A percentile compares a stretch with the other conserved stretches of the same genome.
These are phyloP conservation scores for Madurella mycetomatis DNA, from an alignment of 2,329 filamentous ascomycete genomes.

Conservation along the genomic window DNA sequence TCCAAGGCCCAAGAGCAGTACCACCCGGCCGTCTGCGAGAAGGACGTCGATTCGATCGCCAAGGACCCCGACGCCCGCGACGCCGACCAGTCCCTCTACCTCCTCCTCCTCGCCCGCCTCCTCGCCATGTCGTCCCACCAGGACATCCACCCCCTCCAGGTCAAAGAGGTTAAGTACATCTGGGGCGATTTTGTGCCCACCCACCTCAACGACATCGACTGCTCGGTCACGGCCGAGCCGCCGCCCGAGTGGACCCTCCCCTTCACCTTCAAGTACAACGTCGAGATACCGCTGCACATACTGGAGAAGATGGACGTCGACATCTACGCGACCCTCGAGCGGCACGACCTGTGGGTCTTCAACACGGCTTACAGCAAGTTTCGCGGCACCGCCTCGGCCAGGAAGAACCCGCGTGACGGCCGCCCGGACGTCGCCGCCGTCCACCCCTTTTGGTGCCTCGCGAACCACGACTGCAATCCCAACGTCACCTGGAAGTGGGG, in stretches of 20 bases:
- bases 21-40: slow-evolving; percentile 62
- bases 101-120: slow-evolving; percentile 57
- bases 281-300: slow-evolving; percentile 69
- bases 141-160: slow-evolving; percentile 57
- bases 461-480: slow-evolving; percentile 93
- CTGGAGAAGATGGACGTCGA: slow-evolving; percentile 83
- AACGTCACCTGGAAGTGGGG: slow-evolving; percentile 95
- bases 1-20: slow-evolving; percentile 55
- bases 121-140: slow-evolving; percentile 61
- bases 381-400: slow-evolving; percentile 83
- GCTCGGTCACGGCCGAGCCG: slow-evolving; percentile 50
- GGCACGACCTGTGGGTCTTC: slow-evolving; percentile 74
- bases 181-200: slow-evolving; percentile 63
- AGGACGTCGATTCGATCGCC: slow-evolving; percentile 60
- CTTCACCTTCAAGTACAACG: slow-evolving; percentile 73
- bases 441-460: slow-evolving; percentile 92
- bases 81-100: slow-evolving; percentile 57
- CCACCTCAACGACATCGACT: slow-evolving; percentile 48
- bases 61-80: slow-evolving; percentile 59
- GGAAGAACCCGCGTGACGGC: slow-evolving; percentile 70
- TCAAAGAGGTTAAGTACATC: slow-evolving; percentile 61
- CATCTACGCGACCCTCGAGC: slow-evolving; percentile 56
- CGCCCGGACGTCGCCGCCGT: slow-evolving; percentile 89
- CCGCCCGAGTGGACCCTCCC: slow-evolving; percentile 64
- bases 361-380: slow-evolving; percentile 94